Base-by-base conservation (phyloP, 495 filamentous ascomycete genomes). In the Neurospora sp. region DNA sequence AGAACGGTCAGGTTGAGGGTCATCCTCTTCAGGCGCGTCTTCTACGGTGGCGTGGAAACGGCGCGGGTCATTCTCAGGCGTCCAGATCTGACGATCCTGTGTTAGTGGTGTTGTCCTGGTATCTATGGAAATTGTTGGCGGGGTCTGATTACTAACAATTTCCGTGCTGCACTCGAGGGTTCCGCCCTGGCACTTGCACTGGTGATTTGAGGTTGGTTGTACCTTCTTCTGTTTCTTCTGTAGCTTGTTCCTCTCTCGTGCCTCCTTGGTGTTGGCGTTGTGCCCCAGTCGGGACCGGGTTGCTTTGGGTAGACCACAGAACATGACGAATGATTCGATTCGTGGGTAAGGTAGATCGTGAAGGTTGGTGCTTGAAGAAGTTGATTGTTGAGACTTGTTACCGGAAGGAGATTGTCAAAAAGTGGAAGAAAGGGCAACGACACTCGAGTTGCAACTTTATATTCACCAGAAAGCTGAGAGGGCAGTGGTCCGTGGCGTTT, bases 81-180 rank as follows among this genome's bases (percentile, higher is more conserved):
- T 73, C n/a, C n/a, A n/a, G 42, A 77, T 69, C 78, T 78, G 75
- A 7, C 14, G 40, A 42, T 73, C 40, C 16, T 41, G 12, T 35
- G 73, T 73, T 72, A 75, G 72, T 40, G 6, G 18, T 69, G 44
- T 16, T 8, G 39, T 59, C 23, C 39, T 40, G 44, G 9, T 4
- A 14, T 37, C 11, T 10, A 69, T 9, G 11, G 66, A 40, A 20
- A 69, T 41, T 70, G 44, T 20, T 72, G 70, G 72, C 20, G 27
- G 37, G 27, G 14, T 62, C 14, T 31, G 39, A 4, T 38, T 69
- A 14, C 77, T 62, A 42, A 79, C 78, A 31, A 79, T 78, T 72
- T 79, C 78, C 16, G 77, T 77, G 4, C 71, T 74, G 70, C 77
- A 78, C 46, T 79, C 76, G 44, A 78, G 78, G 44, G 54, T 73